Evolutionary conservation across 495 filamentous ascomycete species (phyloP).

Genomic region (Penicillium paradoxum): DNA sequence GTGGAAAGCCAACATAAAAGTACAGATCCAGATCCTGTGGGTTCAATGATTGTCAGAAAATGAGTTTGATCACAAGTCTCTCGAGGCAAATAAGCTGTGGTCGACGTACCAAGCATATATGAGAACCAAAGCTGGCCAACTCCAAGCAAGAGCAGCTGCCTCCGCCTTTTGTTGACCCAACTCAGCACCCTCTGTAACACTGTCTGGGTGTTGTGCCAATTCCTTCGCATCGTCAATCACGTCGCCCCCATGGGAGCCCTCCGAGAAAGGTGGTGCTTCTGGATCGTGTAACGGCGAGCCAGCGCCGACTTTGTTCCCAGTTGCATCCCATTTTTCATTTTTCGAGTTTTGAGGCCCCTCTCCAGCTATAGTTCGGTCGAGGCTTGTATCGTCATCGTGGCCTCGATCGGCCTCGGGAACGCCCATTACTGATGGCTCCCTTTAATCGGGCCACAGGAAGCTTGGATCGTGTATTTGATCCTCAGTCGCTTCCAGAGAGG

Average conservation of each 20-base stretch:
- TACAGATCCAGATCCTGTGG: constrained; percentile 40
- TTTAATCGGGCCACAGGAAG: background rate
- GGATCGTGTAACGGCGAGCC: background rate
- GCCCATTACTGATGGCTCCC: background rate
- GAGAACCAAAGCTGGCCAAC: constrained; percentile 22
- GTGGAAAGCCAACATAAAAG: constrained; percentile 41
- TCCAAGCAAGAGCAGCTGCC: constrained; percentile 42
- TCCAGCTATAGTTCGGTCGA: background rate
- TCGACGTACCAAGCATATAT: constrained; percentile 38
- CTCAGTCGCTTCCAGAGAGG: background rate
- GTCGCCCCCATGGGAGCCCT: background rate
- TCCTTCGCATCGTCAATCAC: constrained; percentile 25
- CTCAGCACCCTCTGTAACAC: constrained; percentile 24
- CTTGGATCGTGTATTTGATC: background rate
- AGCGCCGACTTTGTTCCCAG: background rate
- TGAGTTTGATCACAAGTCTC: constrained; percentile 6
- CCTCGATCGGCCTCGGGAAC: background rate
- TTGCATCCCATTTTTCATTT: background rate
- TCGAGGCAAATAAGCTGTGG: background rate
- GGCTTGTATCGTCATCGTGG: background rate
- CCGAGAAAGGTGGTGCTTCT: background rate
- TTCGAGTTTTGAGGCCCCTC: background rate
- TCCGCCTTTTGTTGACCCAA: constrained; percentile 40
- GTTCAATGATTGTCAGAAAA: background rate
- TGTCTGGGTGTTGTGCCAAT: constrained; percentile 14